phyloP scores from a whole-genome alignment of 257 asterid species.

The Solanum medicagineum region DNA sequence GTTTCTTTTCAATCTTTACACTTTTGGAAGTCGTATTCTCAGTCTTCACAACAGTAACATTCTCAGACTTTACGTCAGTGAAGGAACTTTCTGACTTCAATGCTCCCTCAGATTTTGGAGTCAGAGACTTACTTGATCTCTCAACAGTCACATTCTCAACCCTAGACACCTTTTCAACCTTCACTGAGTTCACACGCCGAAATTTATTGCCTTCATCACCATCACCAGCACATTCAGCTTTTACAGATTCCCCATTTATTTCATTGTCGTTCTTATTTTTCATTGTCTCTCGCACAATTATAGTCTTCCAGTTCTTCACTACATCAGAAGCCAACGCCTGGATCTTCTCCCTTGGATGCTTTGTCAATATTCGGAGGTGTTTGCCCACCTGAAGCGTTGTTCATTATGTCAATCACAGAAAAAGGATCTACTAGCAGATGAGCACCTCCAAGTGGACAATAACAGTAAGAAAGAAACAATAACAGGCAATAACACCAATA shows the following conservation, averaged over 20 bases:
- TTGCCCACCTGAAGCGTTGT: constrained; percentile 63
- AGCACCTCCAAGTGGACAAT: background rate
- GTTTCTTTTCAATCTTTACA: constrained; percentile 19
- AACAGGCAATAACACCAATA: background rate
- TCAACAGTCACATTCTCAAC: constrained; percentile 21
- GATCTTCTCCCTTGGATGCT: constrained; percentile 69
- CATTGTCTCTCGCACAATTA: constrained; percentile 59
- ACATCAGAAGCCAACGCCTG: constrained; percentile 71
- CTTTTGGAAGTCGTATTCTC: constrained; percentile 12
- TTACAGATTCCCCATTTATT: constrained; percentile 22
- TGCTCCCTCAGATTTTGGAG: constrained; percentile 17
- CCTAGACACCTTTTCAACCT: constrained; percentile 3
- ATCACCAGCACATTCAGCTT: constrained; percentile 15
- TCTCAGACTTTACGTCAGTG: constrained; percentile 15
- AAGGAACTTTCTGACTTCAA: constrained; percentile 25
- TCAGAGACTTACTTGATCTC: constrained; percentile 1
- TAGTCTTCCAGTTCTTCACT: constrained; percentile 70
- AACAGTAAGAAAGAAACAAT: background rate
- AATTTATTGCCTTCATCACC: constrained; percentile 19
- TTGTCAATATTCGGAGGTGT: constrained; percentile 72
- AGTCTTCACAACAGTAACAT: constrained; percentile 10
- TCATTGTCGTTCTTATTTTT: constrained; percentile 35
- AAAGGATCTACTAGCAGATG: background rate
- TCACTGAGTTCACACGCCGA: constrained; percentile 34
- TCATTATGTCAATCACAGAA: background rate